Conservation (phyloP, 306 rosid genomes). For the Ammopiptanthus mongolicus region DNA sequence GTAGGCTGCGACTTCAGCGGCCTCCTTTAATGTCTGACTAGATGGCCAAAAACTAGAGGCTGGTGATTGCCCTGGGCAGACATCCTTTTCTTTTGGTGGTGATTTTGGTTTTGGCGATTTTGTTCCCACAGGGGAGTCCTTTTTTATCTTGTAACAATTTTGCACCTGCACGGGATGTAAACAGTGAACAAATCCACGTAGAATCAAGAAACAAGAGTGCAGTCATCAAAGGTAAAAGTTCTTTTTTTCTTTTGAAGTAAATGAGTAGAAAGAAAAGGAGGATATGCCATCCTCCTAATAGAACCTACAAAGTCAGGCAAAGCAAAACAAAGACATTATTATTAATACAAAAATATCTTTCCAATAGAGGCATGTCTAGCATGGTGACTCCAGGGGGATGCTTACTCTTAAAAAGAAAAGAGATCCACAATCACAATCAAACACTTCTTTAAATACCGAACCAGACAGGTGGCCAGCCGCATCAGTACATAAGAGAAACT, state of each 20-base stretch:
- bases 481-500: neutral
- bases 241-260: neutral
- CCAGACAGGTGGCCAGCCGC: neutral
- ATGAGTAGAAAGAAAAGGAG: neutral
- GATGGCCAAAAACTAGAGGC: constrained; percentile 16
- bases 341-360: neutral
- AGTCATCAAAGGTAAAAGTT: neutral
- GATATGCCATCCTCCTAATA: neutral
- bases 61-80: constrained; percentile 21
- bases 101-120: constrained; percentile 12
- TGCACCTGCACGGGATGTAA: constrained; percentile 43
- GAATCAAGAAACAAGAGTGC: neutral
- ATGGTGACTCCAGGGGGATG: neutral
- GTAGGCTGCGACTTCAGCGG: constrained; percentile 51
- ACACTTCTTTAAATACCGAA: neutral
- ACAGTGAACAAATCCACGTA: neutral
- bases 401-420: neutral
- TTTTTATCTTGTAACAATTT: constrained; percentile 52
- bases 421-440: neutral
- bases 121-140: constrained; percentile 21
- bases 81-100: constrained; percentile 34
- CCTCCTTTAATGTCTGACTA: constrained; percentile 44
- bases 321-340: neutral
- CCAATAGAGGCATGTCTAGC: neutral
- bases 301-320: neutral